Evolutionary conservation across 2,329 filamentous ascomycete genomes (phyloP), one percentile per base, ranked within the genome.

Genomic region (Pestalotiopsis sp.): DNA sequence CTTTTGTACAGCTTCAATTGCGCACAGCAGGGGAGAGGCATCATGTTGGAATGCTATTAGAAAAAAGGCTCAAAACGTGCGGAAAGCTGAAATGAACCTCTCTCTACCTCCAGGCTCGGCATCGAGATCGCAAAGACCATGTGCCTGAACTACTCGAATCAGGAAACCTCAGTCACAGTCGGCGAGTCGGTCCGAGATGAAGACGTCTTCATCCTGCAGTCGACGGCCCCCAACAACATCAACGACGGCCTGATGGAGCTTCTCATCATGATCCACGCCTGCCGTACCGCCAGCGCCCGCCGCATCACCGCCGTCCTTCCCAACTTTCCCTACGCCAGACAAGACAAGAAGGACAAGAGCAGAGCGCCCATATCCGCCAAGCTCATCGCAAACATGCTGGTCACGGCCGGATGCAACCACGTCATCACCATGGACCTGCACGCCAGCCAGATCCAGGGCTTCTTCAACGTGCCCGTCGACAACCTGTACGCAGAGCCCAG

Each of bases 181-280:
- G 94, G 95, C 78, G 95, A 98, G 84, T 97, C 93, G 71, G 95
- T 98, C 66, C 89, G 95, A 81, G 95, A 98, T 79, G 95, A 98
- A 86, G 95, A 98, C 88, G 94, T 98, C 77, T 98, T 98, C 84
- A 97, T 98, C 75, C 86, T 98, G 69, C 95, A 98, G 82, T 97
- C 95, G 26, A 97, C 96, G 61, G 91, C 93, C 55, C 95, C 95
- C 1, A 94, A 95, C 78, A 94, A 98, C 78, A 97, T 98, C 83
- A 99, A 99, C 82, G 95, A 98, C 79, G 94, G 94, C 63, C 88
- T 99, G 69, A 98, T 99, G 95, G 95, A 99, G 82, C 88, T 98
- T 48, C 88, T 98, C 73, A 98, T 98, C 82, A 97, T 98, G 91
- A 97, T 98, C 81, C 97, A 97, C 78, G 95, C 95, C 71, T 98